Base-by-base conservation (phyloP, 192 early-diverging fungal genomes). In the Coemansia umbellata region DNA sequence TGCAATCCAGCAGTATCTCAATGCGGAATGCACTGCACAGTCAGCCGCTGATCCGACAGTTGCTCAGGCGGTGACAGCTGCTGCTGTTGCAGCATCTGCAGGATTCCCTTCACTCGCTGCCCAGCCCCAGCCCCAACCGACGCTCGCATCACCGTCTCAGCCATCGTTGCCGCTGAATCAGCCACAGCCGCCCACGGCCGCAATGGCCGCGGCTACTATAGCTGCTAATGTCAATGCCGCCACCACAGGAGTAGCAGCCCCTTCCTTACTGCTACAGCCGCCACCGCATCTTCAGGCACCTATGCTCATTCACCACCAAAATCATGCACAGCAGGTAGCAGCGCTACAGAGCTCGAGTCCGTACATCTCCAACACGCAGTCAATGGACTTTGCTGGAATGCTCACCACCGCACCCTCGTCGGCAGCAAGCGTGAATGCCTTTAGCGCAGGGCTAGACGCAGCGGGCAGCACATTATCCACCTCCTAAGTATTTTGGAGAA, bases 1-100 rank as follows among this genome's bases (percentile, higher is more conserved):
- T 13, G 60, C 71, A 9, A 73, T 82, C 44, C 80, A 82, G 50
- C 78, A 78, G 70, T 82, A 67, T n/a, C 5, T 79, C 37, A 55
- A 66, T 28, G 49, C 53, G n/a, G 66, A 61, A 30, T 55, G 54
- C 45, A 39, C 31, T n/a, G 40, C 56, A 26, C 8, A 13, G 1
- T 10, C 33, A 17, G 21, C 39, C 14, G 24, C 39, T 22, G 55
- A 31, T 2, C 31, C 51, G 17, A 30, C 62, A 1, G 54, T 51
- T 31, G 56, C 64, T 19, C 53, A 56, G 6, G 63, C 63, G 5
- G 37, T 53, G 40, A n/a, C n/a, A n/a, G 45, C 66, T 48, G 45
- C 47, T 33, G 65, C 44, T 21, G 43, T 49, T 18, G 64, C 43
- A 8, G 60, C 60, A 2, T 31, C 37, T 8, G n/a, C n/a, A n/a